These are phyloP conservation scores for Hypoxylon fragiforme DNA, from an alignment of 495 filamentous ascomycete species.

Conservation along the genomic window DNA sequence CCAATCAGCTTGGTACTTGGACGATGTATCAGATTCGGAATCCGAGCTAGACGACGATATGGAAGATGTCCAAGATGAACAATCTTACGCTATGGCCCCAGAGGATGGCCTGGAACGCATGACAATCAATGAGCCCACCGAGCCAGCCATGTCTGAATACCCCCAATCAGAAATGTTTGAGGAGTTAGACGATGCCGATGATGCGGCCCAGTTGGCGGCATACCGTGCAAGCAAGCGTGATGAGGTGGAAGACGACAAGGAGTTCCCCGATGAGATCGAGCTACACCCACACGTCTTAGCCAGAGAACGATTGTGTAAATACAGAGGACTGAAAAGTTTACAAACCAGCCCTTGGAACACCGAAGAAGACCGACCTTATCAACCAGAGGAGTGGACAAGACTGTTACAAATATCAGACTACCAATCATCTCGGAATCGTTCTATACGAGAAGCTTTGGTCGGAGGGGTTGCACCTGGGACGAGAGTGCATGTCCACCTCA, in stretches of 20 bases:
- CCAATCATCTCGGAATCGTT: slow-evolving; percentile 72
- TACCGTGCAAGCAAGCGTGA: slow-evolving; percentile 75
- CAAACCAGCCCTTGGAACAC: slow-evolving; percentile 86
- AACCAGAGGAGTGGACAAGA: slow-evolving; percentile 88
- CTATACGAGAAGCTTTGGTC: slow-evolving; percentile 75
- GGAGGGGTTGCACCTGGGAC: slow-evolving; percentile 85
- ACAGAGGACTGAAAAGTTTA: slow-evolving; percentile 87
- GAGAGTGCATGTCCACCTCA: slow-evolving; percentile 77
- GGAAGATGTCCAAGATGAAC: slow-evolving; percentile 61
- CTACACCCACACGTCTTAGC: slow-evolving; percentile 85
- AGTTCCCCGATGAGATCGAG: slow-evolving; percentile 98
- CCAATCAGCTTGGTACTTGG: slow-evolving; percentile 91
- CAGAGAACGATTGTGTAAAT: slow-evolving; percentile 79
- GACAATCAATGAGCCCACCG: slow-evolving; percentile 68
- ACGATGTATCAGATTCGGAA: slow-evolving; percentile 78
- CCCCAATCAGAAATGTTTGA: slow-evolving; percentile 89
- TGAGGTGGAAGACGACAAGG: slow-evolving; percentile 84
- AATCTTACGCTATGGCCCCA: slow-evolving; percentile 52
- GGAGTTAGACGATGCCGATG: slow-evolving; percentile 84
- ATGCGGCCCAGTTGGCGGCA: slow-evolving; percentile 73
- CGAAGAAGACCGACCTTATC: slow-evolving; percentile 77
- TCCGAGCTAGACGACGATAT: slow-evolving; percentile 79
- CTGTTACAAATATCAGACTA: slow-evolving; percentile 83
- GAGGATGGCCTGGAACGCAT: slow-evolving; percentile 81
- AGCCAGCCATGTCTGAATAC: slow-evolving; percentile 79